phyloP scores from a whole-genome alignment of 129 eudicot genomes.

The Helianthus tuberosus region DNA sequence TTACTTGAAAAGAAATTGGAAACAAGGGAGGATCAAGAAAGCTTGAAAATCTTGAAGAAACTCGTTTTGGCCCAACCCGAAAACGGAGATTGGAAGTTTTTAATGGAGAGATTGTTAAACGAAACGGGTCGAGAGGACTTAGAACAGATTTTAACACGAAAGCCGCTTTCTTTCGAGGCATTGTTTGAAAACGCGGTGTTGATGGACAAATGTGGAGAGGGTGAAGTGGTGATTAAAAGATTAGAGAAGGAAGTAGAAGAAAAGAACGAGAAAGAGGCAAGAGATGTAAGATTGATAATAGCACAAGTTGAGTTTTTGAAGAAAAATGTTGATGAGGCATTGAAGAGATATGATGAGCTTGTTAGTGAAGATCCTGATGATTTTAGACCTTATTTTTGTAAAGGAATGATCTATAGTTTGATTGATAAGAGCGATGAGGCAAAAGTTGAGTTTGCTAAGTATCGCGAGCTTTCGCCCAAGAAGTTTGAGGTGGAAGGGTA shows the following conservation, averaged over 20 bases:
- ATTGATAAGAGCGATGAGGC: slow-evolving; percentile 58
- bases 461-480: slow-evolving; percentile 61
- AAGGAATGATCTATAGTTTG: slow-evolving; percentile 77
- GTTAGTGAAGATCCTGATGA: slow-evolving; percentile 65
- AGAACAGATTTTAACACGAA: slow-evolving; percentile 47
- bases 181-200: slow-evolving; percentile 65
- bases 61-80: slow-evolving; percentile 63
- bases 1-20: slow-evolving; percentile 52
- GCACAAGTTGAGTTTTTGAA: slow-evolving; percentile 69
- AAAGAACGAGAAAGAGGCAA: slow-evolving; percentile 56
- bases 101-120: slow-evolving; percentile 51
- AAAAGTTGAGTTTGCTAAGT: slow-evolving; percentile 64
- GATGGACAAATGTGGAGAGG: slow-evolving; percentile 60
- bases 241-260: slow-evolving; percentile 55
- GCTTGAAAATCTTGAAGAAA: slow-evolving; percentile 40
- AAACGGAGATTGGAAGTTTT: slow-evolving; percentile 46
- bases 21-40: slow-evolving; percentile 60
- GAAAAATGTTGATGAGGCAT: slow-evolving; percentile 72
- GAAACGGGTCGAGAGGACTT: slow-evolving; percentile 56
- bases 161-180: slow-evolving; percentile 61
- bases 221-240: slow-evolving; percentile 50
- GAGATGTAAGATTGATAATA: slow-evolving; percentile 66
- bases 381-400: slow-evolving; percentile 71
- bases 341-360: slow-evolving; percentile 66
- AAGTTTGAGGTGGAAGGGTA: slow-evolving; percentile 74